Percentiles rank a stretch among this genome's conserved stretches.
Conservation (phyloP, 2,329 filamentous ascomycete genomes). For the Venturia oleaginea region DNA sequence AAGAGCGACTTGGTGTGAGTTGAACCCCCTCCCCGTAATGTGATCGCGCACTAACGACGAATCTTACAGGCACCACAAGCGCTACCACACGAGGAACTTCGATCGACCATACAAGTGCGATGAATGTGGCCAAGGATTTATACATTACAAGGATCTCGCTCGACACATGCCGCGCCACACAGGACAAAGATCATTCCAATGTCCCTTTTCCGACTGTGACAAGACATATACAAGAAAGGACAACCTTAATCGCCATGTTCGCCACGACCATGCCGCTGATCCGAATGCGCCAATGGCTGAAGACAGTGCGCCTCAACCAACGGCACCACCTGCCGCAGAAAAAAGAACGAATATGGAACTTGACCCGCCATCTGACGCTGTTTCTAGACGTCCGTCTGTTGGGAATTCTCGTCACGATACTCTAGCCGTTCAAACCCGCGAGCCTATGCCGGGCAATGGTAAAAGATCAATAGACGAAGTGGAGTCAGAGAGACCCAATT, state of each 20-base stretch:
- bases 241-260: conserved; percentile 77
- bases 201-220: conserved; percentile 55
- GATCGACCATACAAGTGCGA: conserved; percentile 14
- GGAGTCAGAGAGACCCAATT: neutral
- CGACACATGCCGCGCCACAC: conserved; percentile 46
- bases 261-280: conserved; percentile 11
- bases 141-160: conserved; percentile 12
- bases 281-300: neutral
- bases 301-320: neutral
- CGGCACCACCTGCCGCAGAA: neutral
- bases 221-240: conserved; percentile 83
- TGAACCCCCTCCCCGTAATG: neutral
- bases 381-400: neutral
- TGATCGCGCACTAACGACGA: neutral
- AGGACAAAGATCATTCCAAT: conserved; percentile 72
- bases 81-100: conserved; percentile 9
- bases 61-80: conserved; percentile 10
- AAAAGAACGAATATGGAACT: neutral
- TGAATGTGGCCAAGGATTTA: conserved; percentile 12
- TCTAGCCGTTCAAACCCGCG: neutral
- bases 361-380: neutral
- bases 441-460: neutral
- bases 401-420: neutral
- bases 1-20: conserved; percentile 11
- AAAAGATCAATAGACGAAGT: conserved; percentile 6